Evolutionary conservation across 805 yeast species (phyloP), one percentile per base, ranked within the genome.

Genomic region (Komagataella kurtzmanii): DNA sequence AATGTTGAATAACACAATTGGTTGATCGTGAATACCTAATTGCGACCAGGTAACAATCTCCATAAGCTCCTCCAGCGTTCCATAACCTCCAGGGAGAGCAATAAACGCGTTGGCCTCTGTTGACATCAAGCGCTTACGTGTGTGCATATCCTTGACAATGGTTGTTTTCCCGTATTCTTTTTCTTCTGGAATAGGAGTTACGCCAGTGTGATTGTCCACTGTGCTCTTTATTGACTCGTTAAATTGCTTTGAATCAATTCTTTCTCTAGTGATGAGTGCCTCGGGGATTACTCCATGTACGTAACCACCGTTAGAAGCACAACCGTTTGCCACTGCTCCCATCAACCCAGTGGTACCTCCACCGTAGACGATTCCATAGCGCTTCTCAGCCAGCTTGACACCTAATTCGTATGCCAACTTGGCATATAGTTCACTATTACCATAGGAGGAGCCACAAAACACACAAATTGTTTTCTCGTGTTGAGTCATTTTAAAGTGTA

Each of bases 1-100:
- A 51, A 83, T 74, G 66, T 88, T 88, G 68, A 81, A 81, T 46
- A 88, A 61, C 14, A 88, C 82, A 59, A 88, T 80, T 24, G 96
- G 96, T 65, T 84, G 84, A 55, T 73, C 69, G 65, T 88, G 96
- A 57, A 88, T 88, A 40, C 90, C 93, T 59, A 88, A 73, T 71
- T 88, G 96, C 49, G 81, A 80, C 96, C 96, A 88, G 3, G 96
- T 88, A 54, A 85, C 84, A 52, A 87, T 84, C 70, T 88, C 96
- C 83, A 88, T 81, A 55, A 88, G 72, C 68, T 88, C 96, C 66
- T 88, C 96, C 62, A 87, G 68, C 6, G 95, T 88, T 50, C 96
- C 96, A 63, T 81, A 88, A 2, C 96, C 96, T 55, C 96, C 96
- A 12, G 96, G 96, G 69, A 88, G 74, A 0, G 96, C 95, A 47